Conservation (phyloP, 805 yeast genomes). For the Kregervanrija pseudodelftensis region DNA sequence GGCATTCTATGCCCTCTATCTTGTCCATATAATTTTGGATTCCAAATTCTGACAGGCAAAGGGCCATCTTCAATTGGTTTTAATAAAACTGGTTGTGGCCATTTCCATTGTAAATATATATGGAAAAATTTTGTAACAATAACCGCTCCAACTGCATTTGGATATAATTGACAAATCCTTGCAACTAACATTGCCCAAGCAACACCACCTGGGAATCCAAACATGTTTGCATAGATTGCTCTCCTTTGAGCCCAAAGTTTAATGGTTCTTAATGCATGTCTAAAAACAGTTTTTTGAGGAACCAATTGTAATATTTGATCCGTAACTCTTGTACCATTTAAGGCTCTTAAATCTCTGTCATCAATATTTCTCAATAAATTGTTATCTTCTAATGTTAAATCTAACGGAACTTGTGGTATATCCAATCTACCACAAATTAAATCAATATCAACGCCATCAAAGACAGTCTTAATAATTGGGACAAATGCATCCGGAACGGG, state of each 20-base stretch:
- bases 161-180: slow-evolving; percentile 91
- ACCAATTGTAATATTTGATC: slow-evolving; percentile 87
- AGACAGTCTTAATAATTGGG: slow-evolving; percentile 89
- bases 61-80: slow-evolving; percentile 97
- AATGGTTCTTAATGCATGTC: slow-evolving; percentile 85
- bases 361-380: slow-evolving; percentile 80
- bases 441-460: slow-evolving; percentile 90
- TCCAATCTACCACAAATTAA: slow-evolving; percentile 78
- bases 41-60: slow-evolving; percentile 93
- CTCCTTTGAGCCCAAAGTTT: slow-evolving; percentile 96
- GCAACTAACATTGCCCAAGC: slow-evolving; percentile 99
- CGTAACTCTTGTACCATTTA: slow-evolving; percentile 96
- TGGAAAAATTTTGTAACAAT: slow-evolving; percentile 85
- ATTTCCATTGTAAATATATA: slow-evolving; percentile 83
- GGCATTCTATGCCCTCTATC: slow-evolving; percentile 95
- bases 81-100: slow-evolving; percentile 97
- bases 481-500: slow-evolving; percentile 96
- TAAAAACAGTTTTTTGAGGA: slow-evolving; percentile 88
- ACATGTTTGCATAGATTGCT: slow-evolving; percentile 88
- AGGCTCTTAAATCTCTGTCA: slow-evolving; percentile 81
- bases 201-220: slow-evolving; percentile 99
- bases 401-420: slow-evolving; percentile 72
- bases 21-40: slow-evolving; percentile 82
- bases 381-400: slow-evolving; percentile 74
- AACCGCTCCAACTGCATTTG: slow-evolving; percentile 90